Evolutionary conservation across 345 rosid genomes (phyloP), one percentile per base, ranked within the genome.

Genomic region (Pugionium cornutum): DNA sequence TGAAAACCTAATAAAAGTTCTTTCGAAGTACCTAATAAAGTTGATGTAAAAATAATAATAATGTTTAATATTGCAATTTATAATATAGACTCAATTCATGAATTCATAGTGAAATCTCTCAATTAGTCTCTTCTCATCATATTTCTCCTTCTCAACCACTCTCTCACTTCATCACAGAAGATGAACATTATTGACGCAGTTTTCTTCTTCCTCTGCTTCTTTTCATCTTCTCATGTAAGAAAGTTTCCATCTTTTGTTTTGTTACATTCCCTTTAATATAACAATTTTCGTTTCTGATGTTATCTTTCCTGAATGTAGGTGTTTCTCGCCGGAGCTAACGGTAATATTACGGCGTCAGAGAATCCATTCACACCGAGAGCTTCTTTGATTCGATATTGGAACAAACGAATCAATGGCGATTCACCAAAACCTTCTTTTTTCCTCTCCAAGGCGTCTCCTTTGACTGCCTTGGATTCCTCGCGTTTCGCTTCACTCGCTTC

Each of bases 331-430:
- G 65, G 77, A 53, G 69, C 73, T 11, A 46, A 67, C 63, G 63
- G 44, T 0, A 26, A 67, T 41, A n/a, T 30, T 9, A 59, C 77
- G 37, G 11, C 40, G 1, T 37, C 62, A 18, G 60, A 62, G 69
- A 74, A 80, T 77, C 97, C 97, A 3, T 83, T 90, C 46, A 82
- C 92, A 3, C 83, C 95, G 0, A 86, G 46, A 76, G 95, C 99
- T 0, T 79, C 86, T 34, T 64, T 85, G 67, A 39, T 85, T 43
- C 97, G 99, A 6, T 88, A 94, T 80, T 94, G 97, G 97, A 84
- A 82, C 81, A 74, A 73, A 37, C 92, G 77, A 42, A 79, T 94
- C 75, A 70, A 66, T 28, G 64, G 27, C 72, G 27, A 53, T 41
- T 64, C 76, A 9, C 79, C 85, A 0, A 79, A 76, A 45, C 82